A percentile compares a stretch with the other conserved stretches of the same genome.
Evolutionary conservation across 225 moss, liverwort and hornwort species (phyloP).

Genomic region (Neckera pumila): DNA sequence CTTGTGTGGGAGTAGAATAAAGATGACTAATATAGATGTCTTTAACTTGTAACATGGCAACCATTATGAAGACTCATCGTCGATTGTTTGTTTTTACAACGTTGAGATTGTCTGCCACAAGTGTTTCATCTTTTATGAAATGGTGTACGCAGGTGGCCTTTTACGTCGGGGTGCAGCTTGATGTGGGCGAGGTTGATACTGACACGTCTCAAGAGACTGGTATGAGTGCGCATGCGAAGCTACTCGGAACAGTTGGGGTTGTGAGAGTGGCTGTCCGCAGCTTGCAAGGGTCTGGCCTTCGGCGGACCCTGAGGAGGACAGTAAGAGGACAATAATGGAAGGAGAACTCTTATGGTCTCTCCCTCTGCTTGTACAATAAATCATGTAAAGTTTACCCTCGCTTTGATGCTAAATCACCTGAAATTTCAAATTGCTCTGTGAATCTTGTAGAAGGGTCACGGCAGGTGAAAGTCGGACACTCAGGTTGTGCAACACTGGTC

Average conservation of each 20-base stretch:
- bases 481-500: background rate
- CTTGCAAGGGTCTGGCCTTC: conserved; percentile 65
- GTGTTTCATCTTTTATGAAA: background rate
- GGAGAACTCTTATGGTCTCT: background rate
- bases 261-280: conserved; percentile 78
- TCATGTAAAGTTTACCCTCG: background rate
- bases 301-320: conserved; percentile 25
- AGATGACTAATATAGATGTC: background rate
- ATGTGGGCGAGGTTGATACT: conserved; percentile 14
- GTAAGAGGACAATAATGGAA: background rate
- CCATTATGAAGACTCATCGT: background rate
- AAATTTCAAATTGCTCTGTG: background rate
- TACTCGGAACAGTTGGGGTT: conserved; percentile 52
- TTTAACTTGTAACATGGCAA: too few species aligned
- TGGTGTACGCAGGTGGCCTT: conserved; percentile 51
- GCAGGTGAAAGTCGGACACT: background rate
- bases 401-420: background rate
- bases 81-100: background rate
- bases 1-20: background rate
- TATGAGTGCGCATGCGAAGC: conserved; percentile 50
- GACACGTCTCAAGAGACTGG: conserved; percentile 18
- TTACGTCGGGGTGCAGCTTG: conserved; percentile 75
- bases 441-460: background rate
- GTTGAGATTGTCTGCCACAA: background rate
- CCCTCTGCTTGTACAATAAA: background rate